Percentiles rank a stretch among this genome's conserved stretches.
These are phyloP conservation scores for Trichoderma semiorbis DNA, from an alignment of 2,329 filamentous ascomycete species.

Conservation along the genomic window DNA sequence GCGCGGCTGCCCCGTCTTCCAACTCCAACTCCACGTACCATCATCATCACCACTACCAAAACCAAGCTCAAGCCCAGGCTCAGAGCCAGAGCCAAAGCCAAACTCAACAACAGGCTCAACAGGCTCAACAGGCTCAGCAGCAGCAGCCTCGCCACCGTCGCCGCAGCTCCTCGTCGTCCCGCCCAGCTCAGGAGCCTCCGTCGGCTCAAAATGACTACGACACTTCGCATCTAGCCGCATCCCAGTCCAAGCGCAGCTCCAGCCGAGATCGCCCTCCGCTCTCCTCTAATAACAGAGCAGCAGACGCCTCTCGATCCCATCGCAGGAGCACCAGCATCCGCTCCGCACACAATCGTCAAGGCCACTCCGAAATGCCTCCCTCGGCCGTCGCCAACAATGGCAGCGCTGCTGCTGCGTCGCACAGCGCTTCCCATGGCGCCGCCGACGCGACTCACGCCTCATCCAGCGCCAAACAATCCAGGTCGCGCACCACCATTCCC, in stretches of 20 bases:
- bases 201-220: conserved; percentile 69
- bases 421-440: conserved; percentile 36
- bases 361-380: conserved; percentile 47
- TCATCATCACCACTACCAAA: conserved; percentile 15
- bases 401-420: conserved; percentile 49
- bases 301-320: conserved; percentile 36
- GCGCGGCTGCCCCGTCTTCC: conserved; percentile 22
- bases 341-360: conserved; percentile 39
- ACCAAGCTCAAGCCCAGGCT: neutral
- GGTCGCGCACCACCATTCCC: conserved; percentile 76
- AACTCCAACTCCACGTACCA: conserved; percentile 17
- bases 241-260: conserved; percentile 59
- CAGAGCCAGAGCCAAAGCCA: neutral
- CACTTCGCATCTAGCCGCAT: conserved; percentile 61
- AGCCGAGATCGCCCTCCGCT: conserved; percentile 57
- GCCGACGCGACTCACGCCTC: conserved; percentile 36
- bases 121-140: conserved; percentile 18
- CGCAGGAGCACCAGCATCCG: conserved; percentile 52
- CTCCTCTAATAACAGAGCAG: conserved; percentile 41
- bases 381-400: conserved; percentile 52
- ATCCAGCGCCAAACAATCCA: conserved; percentile 48
- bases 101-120: conserved; percentile 11
- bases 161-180: conserved; percentile 41
- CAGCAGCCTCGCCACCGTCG: conserved; percentile 36
- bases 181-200: conserved; percentile 42